Evolutionary conservation across 805 yeast genomes (phyloP).

Genomic region (Kodamaea hsintzibuensis): DNA sequence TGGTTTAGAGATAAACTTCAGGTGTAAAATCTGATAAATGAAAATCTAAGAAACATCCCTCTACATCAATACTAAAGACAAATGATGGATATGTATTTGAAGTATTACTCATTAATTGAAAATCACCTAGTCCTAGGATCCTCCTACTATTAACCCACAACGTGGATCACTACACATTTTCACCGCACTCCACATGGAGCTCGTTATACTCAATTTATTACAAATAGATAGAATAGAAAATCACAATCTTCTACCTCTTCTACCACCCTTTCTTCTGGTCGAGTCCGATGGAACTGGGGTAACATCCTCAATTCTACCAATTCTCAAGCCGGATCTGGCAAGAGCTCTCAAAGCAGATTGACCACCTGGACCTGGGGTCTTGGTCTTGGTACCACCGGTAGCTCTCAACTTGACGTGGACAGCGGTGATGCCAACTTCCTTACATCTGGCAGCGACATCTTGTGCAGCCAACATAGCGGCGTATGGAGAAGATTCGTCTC

Average conservation of each 20-base stretch:
- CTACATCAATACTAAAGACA: no score
- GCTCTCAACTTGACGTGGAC: slow-evolving; percentile 99
- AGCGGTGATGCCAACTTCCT: slow-evolving; percentile 99
- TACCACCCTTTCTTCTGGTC: slow-evolving; percentile 99
- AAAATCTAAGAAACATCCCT: no score
- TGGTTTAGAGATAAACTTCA: no score
- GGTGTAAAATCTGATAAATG: no score
- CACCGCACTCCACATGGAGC: not conserved
- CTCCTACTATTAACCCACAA: not conserved
- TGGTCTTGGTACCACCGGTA: slow-evolving; percentile 99
- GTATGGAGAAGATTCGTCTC: slow-evolving; percentile 99
- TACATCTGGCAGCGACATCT: slow-evolving; percentile 98
- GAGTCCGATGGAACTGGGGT: slow-evolving; percentile 99
- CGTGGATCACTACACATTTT: not conserved
- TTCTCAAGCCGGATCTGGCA: slow-evolving; percentile 99
- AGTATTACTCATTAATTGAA: no score
- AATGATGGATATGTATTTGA: no score
- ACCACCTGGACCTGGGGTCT: slow-evolving; percentile 99
- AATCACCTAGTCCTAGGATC: not conserved
- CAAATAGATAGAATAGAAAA: slow-evolving; percentile 13
- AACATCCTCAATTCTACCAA: slow-evolving; percentile 99
- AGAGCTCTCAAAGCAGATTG: slow-evolving; percentile 98
- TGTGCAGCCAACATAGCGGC: slow-evolving; percentile 99
- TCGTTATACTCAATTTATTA: not conserved
- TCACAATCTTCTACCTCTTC: slow-evolving; percentile 99